Evolutionary conservation across 1,284 basidiomycete species (phyloP), one percentile per base, ranked within the genome.

Genomic region (Peniophora sp.): DNA sequence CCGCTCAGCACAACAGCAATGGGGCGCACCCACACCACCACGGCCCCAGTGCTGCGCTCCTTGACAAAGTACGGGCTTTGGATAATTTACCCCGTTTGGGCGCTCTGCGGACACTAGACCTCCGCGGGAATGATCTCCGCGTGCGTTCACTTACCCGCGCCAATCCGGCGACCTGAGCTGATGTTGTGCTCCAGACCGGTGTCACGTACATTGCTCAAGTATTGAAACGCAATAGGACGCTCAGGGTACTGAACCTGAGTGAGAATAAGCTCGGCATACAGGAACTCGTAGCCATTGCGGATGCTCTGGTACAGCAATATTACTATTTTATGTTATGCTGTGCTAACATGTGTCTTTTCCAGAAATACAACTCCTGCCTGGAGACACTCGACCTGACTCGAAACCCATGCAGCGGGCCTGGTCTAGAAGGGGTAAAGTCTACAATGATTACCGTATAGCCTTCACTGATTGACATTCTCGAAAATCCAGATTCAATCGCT

Each of bases 321-420:
- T 20, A 36, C 34, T 2, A 6, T 43, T 11, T 35, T 36, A n/a
- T 20, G 19, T 14, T 36, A 25, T 14, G 41, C 16, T 48, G 44
- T 38, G 19, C 50, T 47, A 23, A 54, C 45, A 27, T 34, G 38
- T 20, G 19, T 14, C 20, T 25, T 32, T 38, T 47, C 10, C 56
- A 92, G 89, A 97, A 97, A 84, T 97, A 96, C 67, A 98, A 99
- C 61, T 82, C 90, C 2, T 86, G 85, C 46, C 73, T 99, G 20
- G 96, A 98, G 65, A 98, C 94, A 1, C 79, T 99, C 2, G 95
- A 99, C 65, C 66, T 99, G 49, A 91, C 86, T 65, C 84, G 85
- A 61, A 99, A 99, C 64, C 94, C 94, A 0, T 98, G 96, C 62
- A 90, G 83, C 54, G 92, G 93, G 0, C 89, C 93, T 1, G 77